phyloP scores from a whole-genome alignment of 148 eudicot genomes.

The Amaranthus hypochondriacus region DNA sequence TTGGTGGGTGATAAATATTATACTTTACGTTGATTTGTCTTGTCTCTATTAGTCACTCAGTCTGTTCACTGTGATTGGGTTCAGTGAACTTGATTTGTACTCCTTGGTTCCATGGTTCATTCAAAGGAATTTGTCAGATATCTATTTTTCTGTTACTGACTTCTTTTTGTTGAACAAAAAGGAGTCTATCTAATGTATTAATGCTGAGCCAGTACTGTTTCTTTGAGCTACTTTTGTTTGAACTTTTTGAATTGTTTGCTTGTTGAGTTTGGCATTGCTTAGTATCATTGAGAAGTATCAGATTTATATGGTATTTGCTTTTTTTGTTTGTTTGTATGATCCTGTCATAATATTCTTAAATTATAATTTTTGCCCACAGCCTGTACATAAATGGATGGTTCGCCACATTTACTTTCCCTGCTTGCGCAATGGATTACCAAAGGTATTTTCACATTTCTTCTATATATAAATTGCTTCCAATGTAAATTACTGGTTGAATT shows the following conservation, averaged over 20 bases:
- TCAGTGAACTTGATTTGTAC: too few relatives aligned
- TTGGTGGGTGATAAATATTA: too few relatives aligned
- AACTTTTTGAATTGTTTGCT: not conserved
- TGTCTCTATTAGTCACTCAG: too few relatives aligned
- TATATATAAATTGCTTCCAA: not conserved
- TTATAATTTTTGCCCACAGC: constrained; percentile 35
- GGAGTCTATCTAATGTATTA: not conserved
- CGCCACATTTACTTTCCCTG: constrained; percentile 92
- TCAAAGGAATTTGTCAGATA: too few relatives aligned
- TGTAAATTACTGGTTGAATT: not conserved
- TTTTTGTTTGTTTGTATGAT: not conserved
- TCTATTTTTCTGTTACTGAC: too few relatives aligned
- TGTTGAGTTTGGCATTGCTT: too few relatives aligned
- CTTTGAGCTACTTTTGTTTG: not conserved
- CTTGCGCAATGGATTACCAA: constrained; percentile 78
- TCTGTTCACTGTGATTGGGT: too few relatives aligned
- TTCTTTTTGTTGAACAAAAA: too few relatives aligned
- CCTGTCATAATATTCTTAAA: not conserved
- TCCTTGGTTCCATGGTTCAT: too few relatives aligned
- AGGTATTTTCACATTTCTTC: constrained; percentile 39
- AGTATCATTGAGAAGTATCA: not conserved
- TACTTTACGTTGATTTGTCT: too few relatives aligned
- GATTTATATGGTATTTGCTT: not conserved
- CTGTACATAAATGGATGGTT: constrained; percentile 98
- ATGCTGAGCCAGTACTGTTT: not conserved